A percentile compares a stretch with the other conserved stretches of the same genome.
Evolutionary conservation across 331 rosid genomes (phyloP).

Genomic region (Stylosanthes scabra): DNA sequence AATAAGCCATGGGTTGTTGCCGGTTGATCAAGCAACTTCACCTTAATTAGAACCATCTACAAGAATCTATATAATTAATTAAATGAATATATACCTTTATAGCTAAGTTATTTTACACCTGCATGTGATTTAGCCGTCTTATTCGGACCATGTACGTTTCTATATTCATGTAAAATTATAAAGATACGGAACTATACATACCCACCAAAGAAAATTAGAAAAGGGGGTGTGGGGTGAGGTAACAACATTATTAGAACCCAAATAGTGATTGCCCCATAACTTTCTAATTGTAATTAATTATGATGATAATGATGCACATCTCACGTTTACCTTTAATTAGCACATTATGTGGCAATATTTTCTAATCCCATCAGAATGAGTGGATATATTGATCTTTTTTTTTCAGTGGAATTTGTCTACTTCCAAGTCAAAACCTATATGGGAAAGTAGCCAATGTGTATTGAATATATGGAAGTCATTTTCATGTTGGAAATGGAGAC

Average conservation of each 20-base stretch:
- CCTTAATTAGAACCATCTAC: not conserved
- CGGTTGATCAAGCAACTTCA: slow-evolving; percentile 15
- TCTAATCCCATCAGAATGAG: not conserved
- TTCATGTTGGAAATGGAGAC: slow-evolving; percentile 16
- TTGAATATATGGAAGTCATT: not conserved
- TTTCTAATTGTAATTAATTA: no score
- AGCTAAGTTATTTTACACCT: not conserved
- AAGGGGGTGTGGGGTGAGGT: no score
- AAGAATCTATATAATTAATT: not conserved
- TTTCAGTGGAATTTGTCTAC: not conserved
- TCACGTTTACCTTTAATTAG: not conserved
- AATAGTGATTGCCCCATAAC: no score
- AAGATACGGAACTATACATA: no score
- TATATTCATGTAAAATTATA: no score
- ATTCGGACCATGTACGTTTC: not conserved
- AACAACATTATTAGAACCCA: no score
- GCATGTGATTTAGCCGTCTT: not conserved
- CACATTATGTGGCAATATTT: not conserved
- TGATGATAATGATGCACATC: not conserved
- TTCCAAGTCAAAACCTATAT: not conserved
- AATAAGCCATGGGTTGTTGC: not conserved
- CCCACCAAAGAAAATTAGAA: no score
- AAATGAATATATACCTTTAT: not conserved
- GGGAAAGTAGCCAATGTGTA: not conserved
- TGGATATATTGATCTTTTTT: not conserved